These are phyloP conservation scores for Cylindrodendrum hubeiense DNA, from an alignment of 2,329 filamentous ascomycete genomes.

Conservation along the genomic window DNA sequence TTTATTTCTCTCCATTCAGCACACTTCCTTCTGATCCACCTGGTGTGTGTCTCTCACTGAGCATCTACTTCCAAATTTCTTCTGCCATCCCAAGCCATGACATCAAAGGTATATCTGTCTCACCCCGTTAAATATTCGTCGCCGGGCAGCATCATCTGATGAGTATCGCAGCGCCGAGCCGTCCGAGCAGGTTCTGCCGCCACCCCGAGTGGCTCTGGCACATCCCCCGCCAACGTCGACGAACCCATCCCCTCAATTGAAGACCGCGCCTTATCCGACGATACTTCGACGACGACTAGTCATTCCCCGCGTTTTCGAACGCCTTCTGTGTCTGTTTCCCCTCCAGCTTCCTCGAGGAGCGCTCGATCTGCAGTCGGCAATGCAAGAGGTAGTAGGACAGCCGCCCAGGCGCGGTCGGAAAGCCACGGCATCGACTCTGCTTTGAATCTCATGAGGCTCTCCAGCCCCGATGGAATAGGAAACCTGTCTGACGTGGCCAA, in stretches of 20 bases:
- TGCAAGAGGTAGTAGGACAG: neutral
- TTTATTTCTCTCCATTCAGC: neutral
- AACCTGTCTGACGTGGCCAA: constrained; percentile 8
- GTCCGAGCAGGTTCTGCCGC: neutral
- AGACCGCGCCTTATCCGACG: neutral
- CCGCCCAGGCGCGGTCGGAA: neutral
- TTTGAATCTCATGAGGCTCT: constrained; percentile 23
- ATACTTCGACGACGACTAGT: neutral
- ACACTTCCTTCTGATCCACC: neutral
- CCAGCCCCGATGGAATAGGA: constrained; percentile 4
- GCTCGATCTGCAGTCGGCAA: neutral
- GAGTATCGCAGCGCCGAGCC: neutral
- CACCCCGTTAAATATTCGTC: no score
- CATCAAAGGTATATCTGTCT: neutral
- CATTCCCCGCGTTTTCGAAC: constrained; percentile 18
- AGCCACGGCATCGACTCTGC: constrained; percentile 10
- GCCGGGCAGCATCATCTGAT: neutral
- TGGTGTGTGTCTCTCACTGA: neutral
- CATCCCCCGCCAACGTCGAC: constrained; percentile 7
- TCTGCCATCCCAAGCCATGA: neutral
- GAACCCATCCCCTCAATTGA: constrained; percentile 33
- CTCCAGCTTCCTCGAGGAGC: constrained; percentile 3
- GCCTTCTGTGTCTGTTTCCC: constrained; percentile 31
- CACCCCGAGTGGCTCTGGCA: neutral
- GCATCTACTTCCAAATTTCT: neutral